Evolutionary conservation across 306 rosid genomes (phyloP), one percentile per base, ranked within the genome.

Genomic region (Inga oerstediana): DNA sequence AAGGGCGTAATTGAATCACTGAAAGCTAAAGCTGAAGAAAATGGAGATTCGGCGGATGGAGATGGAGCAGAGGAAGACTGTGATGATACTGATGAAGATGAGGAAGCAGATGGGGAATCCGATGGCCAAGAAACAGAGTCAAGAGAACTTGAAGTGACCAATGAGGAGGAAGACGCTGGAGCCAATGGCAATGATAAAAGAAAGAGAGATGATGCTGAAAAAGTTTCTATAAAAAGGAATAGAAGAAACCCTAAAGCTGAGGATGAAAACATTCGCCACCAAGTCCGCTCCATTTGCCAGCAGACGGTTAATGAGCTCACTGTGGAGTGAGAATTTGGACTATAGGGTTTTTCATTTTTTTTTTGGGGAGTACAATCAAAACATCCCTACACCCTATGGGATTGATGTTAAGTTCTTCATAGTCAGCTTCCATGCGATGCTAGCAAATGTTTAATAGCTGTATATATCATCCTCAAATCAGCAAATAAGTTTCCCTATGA

Each of bases 1-100:
- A 84, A 71, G 89, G 87, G 77, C 56, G 79, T 88, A 39, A 92
- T 94, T 14, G 97, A 91, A 54, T 80, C 94, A 5, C 72, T 94
- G 39, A 71, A 71, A 71, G 56, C 56, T 5, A 35, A 71, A 54
- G 75, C 46, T n/a, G 87, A 84, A 74, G 89, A 89, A 84, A 90
- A 69, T 78, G 79, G 43, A 39, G 43, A 39, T 39, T 39, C 8
- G 41, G 41, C 41, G 41, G 43, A 39, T 39, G 43, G 72, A 73
- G 79, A 87, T 27, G 85, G 66, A 51, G 39, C 16, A 13, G 74
- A 78, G 17, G 80, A 24, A 68, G 86, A 74, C 24, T 78, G 44
- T 58, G 79, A 82, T 22, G 88, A 72, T 15, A 32, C 51, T 17
- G 68, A 2, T 70, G 87, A 68, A 17, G 76, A 49, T 17, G 11